Percentiles rank a stretch among this genome's conserved stretches.
Evolutionary conservation across 257 asterid genomes (phyloP).

Genomic region (Craterostigma plantagineum): DNA sequence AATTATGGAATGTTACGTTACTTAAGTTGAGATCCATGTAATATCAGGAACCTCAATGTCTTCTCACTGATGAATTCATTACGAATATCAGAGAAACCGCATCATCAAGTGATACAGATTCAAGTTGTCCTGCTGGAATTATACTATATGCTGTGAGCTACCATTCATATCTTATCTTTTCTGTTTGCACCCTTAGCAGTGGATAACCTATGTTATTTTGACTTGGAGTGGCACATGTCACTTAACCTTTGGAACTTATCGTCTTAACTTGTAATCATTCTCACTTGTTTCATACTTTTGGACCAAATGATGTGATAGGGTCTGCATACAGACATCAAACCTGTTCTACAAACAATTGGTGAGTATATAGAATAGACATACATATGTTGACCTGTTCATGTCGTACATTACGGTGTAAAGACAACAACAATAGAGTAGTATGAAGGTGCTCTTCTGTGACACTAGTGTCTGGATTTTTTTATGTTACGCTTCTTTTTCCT

Average conservation of each 20-base stretch:
- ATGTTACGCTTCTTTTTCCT: constrained; percentile 8
- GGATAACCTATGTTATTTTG: too few species aligned
- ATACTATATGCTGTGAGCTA: constrained; percentile 54
- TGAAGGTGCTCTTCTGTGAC: constrained; percentile 2
- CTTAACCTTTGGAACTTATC: constrained; percentile 2
- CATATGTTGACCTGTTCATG: constrained; percentile 6
- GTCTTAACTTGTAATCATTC: constrained; percentile 2
- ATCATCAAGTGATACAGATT: constrained; percentile 30
- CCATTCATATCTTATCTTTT: constrained; percentile 5
- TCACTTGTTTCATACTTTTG: constrained; percentile 16
- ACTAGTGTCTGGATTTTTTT: constrained; percentile 6
- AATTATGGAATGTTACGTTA: constrained; percentile 5
- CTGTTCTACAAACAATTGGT: constrained; percentile 67
- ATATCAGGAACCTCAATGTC: constrained; percentile 16
- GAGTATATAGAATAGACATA: constrained; percentile 17
- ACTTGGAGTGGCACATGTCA: too few species aligned
- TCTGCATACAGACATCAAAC: constrained; percentile 32
- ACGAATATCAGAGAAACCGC: constrained; percentile 36
- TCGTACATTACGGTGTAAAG: constrained; percentile 1
- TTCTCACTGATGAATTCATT: constrained; percentile 41
- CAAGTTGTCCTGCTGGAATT: constrained; percentile 55
- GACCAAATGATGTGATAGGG: constrained; percentile 48
- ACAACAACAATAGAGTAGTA: constrained; percentile 5
- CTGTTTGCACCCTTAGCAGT: constrained; percentile 1
- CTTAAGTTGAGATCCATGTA: constrained; percentile 11